These are phyloP conservation scores for Erodium moschatum DNA, from an alignment of 441 rosid species.

Conservation along the genomic window DNA sequence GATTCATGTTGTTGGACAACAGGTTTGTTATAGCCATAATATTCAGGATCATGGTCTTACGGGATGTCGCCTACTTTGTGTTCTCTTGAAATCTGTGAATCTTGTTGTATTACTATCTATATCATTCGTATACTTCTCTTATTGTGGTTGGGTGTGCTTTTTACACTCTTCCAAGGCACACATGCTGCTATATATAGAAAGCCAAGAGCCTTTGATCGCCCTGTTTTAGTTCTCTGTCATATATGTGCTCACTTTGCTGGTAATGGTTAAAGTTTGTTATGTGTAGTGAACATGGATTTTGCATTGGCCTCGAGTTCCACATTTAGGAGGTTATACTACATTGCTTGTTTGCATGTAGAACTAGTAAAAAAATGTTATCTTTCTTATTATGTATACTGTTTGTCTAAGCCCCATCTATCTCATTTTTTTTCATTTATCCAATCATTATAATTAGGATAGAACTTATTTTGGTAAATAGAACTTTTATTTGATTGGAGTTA, in stretches of 20 bases:
- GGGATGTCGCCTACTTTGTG: background rate
- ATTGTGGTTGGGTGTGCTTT: background rate
- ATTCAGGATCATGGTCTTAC: slow-evolving; percentile 1
- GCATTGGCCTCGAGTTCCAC: background rate
- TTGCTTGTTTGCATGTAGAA: background rate
- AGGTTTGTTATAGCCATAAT: slow-evolving; percentile 43
- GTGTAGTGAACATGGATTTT: background rate
- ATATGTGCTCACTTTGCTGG: background rate
- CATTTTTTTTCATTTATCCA: background rate
- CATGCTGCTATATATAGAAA: background rate
- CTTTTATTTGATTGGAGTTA: background rate
- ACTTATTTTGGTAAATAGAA: background rate
- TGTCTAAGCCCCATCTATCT: background rate
- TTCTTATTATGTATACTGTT: background rate
- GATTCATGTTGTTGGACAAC: slow-evolving; percentile 87
- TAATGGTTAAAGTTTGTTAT: background rate
- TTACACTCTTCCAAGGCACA: background rate
- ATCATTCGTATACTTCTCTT: background rate
- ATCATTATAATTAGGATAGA: background rate
- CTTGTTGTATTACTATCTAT: background rate
- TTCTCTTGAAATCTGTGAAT: background rate
- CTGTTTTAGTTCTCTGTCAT: slow-evolving; percentile 4
- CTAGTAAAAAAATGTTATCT: background rate
- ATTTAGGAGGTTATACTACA: background rate
- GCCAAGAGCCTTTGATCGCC: background rate